Percentiles rank a stretch among this genome's conserved stretches.
Conservation (phyloP, 148 eudicot genomes). For the Vaccinium macrocarpon region DNA sequence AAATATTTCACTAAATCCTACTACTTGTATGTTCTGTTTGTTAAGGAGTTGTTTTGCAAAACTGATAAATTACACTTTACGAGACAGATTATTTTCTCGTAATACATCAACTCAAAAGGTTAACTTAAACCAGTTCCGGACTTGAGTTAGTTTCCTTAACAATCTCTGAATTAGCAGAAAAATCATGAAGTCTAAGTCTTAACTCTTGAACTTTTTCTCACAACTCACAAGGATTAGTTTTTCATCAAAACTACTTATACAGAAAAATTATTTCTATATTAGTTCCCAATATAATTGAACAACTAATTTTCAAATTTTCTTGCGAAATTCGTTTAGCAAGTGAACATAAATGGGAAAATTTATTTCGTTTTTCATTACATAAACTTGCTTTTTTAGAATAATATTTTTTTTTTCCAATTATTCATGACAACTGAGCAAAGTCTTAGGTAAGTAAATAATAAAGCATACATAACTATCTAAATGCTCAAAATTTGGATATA, state of each 20-base stretch:
- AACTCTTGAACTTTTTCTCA: too few relatives aligned
- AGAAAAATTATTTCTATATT: too few relatives aligned
- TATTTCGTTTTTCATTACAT: not conserved
- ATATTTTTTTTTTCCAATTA: not conserved
- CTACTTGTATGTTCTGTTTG: not conserved
- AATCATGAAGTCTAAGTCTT: too few relatives aligned
- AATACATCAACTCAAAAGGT: too few relatives aligned
- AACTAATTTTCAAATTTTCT: not conserved
- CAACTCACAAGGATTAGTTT: too few relatives aligned
- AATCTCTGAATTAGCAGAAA: not conserved
- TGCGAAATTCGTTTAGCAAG: not conserved
- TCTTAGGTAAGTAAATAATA: too few relatives aligned
- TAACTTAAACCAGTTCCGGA: too few relatives aligned
- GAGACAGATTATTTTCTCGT: too few relatives aligned
- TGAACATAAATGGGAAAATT: not conserved
- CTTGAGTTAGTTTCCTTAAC: too few relatives aligned
- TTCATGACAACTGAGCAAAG: not conserved
- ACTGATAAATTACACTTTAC: too few relatives aligned
- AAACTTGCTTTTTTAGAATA: not conserved
- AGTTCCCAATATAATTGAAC: not conserved
- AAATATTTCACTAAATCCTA: not conserved
- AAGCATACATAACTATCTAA: too few relatives aligned
- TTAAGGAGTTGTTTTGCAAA: too few relatives aligned
- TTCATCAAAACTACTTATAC: not conserved
- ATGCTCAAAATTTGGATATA: not conserved